Conservation (phyloP, 2,329 filamentous ascomycete genomes). For the Diplodia scrobiculata region DNA sequence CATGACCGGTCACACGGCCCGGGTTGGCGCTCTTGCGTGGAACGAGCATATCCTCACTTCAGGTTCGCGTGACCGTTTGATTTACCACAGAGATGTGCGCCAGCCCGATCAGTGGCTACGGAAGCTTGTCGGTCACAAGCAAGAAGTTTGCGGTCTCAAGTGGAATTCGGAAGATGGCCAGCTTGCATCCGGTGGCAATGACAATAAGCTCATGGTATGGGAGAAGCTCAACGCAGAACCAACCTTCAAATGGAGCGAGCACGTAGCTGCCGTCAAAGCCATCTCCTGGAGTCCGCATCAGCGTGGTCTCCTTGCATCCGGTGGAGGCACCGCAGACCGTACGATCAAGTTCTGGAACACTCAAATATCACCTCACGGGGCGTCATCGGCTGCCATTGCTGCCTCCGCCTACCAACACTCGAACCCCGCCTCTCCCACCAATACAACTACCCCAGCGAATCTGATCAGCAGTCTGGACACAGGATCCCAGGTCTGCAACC, state of each 20-base stretch:
- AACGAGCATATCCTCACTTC: slow-evolving; percentile 97
- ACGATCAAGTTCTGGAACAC: slow-evolving; percentile 99
- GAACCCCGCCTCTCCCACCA: slow-evolving; percentile 39
- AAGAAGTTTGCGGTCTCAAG: slow-evolving; percentile 93
- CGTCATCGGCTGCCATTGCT: slow-evolving; percentile 47
- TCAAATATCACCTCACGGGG: slow-evolving; percentile 64
- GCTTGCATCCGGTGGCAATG: slow-evolving; percentile 91
- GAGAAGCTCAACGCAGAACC: slow-evolving; percentile 92
- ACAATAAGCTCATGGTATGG: slow-evolving; percentile 99
- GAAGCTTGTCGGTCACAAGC: slow-evolving; percentile 90
- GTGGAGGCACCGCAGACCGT: slow-evolving; percentile 91
- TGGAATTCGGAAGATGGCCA: slow-evolving; percentile 98
- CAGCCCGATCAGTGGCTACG: slow-evolving; percentile 87
- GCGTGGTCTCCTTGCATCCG: slow-evolving; percentile 87
- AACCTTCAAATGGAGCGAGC: slow-evolving; percentile 89
- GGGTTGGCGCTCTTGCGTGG: slow-evolving; percentile 93
- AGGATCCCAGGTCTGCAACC: slow-evolving; percentile 96
- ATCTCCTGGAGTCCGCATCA: slow-evolving; percentile 98
- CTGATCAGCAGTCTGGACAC: slow-evolving; percentile 83
- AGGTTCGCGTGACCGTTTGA: slow-evolving; percentile 87
- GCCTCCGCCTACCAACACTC: slow-evolving; percentile 39
- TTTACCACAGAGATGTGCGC: slow-evolving; percentile 93
- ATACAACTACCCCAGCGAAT: slow-evolving; percentile 43
- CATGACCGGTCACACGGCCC: slow-evolving; percentile 93
- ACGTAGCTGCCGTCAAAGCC: slow-evolving; percentile 94